Conservation (phyloP, 2,329 filamentous ascomycete genomes). For the Chalara sp. region DNA sequence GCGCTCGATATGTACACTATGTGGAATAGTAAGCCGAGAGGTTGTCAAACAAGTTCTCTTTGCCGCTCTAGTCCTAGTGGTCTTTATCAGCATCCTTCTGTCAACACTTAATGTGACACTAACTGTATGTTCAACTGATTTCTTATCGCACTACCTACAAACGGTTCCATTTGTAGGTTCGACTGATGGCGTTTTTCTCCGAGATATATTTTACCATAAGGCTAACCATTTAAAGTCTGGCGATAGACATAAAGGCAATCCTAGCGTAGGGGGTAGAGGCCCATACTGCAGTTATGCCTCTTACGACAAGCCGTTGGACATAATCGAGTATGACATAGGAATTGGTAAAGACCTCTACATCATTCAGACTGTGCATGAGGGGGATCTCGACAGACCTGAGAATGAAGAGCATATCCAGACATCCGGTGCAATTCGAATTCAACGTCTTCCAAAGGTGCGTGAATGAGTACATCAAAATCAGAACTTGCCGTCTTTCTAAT, state of each 20-base stretch:
- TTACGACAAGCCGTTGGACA: slow-evolving; percentile 6
- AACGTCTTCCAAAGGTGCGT: neutral
- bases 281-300: slow-evolving; percentile 18
- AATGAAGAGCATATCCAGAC: slow-evolving; percentile 10
- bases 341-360: slow-evolving; percentile 15
- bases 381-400: slow-evolving; percentile 3
- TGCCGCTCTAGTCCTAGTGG: slow-evolving; percentile 14
- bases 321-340: slow-evolving; percentile 15
- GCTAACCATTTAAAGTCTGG: neutral
- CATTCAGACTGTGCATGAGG: slow-evolving; percentile 14
- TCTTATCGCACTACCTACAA: neutral
- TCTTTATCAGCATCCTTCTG: slow-evolving; percentile 6
- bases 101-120: slow-evolving; percentile 3
- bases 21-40: slow-evolving; percentile 1
- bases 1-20: neutral
- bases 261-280: slow-evolving; percentile 5
- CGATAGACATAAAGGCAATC: neutral
- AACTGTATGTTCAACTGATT: neutral
- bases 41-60: slow-evolving; percentile 11
- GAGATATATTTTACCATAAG: no score
- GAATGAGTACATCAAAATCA: no score
- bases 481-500: no score
- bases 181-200: no score
- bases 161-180: neutral
- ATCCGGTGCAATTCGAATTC: slow-evolving; percentile 19